Conservation (phyloP, 495 filamentous ascomycete species). For the Hypomontagnella submonticulosa region DNA sequence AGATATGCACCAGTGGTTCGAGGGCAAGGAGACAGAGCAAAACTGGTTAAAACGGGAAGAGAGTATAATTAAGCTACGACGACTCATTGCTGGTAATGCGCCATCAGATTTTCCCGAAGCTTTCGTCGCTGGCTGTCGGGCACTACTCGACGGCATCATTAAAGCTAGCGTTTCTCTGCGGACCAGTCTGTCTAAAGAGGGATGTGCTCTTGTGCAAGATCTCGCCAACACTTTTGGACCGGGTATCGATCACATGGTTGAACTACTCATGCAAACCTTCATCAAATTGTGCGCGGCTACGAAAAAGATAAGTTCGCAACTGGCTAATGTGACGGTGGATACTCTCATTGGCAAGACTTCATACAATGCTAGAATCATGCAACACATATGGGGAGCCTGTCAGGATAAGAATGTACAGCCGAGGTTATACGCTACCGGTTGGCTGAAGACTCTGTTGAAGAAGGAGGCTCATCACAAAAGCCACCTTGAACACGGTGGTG, state of each 20-base stretch:
- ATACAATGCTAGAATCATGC: conserved; percentile 80
- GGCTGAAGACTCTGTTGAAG: conserved; percentile 83
- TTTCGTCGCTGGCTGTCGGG: conserved; percentile 76
- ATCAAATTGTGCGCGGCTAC: conserved; percentile 87
- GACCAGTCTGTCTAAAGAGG: conserved; percentile 88
- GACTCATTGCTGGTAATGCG: conserved; percentile 84
- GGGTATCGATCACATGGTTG: conserved; percentile 86
- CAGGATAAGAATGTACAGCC: conserved; percentile 93
- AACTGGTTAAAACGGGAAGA: conserved; percentile 92
- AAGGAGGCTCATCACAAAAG: conserved; percentile 82
- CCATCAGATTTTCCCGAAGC: conserved; percentile 76
- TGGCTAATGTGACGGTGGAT: conserved; percentile 80
- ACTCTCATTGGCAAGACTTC: conserved; percentile 79
- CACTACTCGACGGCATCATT: conserved; percentile 85
- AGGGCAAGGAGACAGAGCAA: conserved; percentile 87
- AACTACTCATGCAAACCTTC: conserved; percentile 87
- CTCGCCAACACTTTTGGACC: conserved; percentile 79
- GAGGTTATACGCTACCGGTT: conserved; percentile 79
- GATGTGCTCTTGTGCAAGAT: conserved; percentile 86
- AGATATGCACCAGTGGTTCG: conserved; percentile 82
- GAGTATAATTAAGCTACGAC: conserved; percentile 76
- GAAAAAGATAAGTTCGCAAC: conserved; percentile 88
- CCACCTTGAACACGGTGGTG: conserved; percentile 83
- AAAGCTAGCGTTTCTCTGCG: conserved; percentile 87
- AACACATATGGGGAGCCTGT: conserved; percentile 80